phyloP scores from a whole-genome alignment of 2,329 filamentous ascomycete species.

The Verticillium klebahnii region DNA sequence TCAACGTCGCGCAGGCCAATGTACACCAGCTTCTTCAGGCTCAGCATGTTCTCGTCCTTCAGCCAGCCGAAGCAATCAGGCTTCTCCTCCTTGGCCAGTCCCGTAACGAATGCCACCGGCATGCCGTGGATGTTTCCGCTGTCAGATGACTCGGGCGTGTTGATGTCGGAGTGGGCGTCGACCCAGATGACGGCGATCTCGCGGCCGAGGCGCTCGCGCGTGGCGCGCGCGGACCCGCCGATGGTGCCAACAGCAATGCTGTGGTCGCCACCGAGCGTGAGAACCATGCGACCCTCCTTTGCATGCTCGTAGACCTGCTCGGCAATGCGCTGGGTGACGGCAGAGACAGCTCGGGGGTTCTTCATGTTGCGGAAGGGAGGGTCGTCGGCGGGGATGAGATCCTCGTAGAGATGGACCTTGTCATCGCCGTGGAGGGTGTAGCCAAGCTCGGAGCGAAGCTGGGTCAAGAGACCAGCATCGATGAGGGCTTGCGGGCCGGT shows the following conservation, averaged over 20 bases:
- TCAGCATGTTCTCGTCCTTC: conserved; percentile 63
- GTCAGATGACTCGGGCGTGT: conserved; percentile 83
- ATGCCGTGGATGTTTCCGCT: conserved; percentile 97
- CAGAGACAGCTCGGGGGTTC: conserved; percentile 80
- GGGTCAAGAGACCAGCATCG: conserved; percentile 76
- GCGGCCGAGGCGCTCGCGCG: conserved; percentile 71
- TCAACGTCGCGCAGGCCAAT: conserved; percentile 95
- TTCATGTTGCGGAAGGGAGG: conserved; percentile 89
- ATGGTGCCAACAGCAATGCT: conserved; percentile 94
- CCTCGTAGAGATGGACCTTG: conserved; percentile 74
- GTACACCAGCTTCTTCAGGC: conserved; percentile 84
- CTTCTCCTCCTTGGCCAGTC: conserved; percentile 72
- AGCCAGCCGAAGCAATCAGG: conserved; percentile 73
- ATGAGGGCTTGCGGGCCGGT: conserved; percentile 86
- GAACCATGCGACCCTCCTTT: conserved; percentile 74
- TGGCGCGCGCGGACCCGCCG: conserved; percentile 79
- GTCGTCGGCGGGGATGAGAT: conserved; percentile 67
- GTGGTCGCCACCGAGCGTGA: conserved; percentile 95
- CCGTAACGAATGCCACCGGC: conserved; percentile 89
- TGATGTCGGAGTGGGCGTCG: conserved; percentile 96
- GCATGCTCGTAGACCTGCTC: conserved; percentile 87
- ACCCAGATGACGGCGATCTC: conserved; percentile 98
- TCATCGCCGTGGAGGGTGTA: conserved; percentile 85
- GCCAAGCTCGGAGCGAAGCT: conserved; percentile 79
- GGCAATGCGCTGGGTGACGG: conserved; percentile 75